Base-by-base conservation (phyloP, 371 early-diverging fungal genomes). In the Zychaea mexicana region DNA sequence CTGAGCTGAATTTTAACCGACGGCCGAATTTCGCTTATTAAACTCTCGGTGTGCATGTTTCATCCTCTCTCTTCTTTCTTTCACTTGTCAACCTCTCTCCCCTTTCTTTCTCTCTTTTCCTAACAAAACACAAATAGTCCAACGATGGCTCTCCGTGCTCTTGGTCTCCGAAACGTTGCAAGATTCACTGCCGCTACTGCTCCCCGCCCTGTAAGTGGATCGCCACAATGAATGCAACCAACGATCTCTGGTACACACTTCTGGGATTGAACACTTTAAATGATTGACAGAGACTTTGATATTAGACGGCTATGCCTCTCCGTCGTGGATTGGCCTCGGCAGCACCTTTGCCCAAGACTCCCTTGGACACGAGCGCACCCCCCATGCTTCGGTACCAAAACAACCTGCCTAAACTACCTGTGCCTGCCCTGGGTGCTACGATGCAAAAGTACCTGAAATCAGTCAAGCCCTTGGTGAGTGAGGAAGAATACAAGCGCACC, bases 391-490 rank as follows among this genome's bases (percentile, higher is more conserved):
- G 84, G 36, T 88, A 86, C 64, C 92, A 94, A 71, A 78, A 70
- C 19, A 81, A 81, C 55, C 84, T 96, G 39, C 92, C 92, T 57
- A 89, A 87, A 69, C 88, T 97, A 13, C 97, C 97, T 19, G 93
- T 98, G 22, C 98, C 98, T 24, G 83, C 88, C 36, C 85, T 98
- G 30, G 70, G 81, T 6, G 93, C 90, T 57, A 97, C 98, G 0
- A 78, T 87, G 61, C 83, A 85, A 31, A 88, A 89, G 57, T 97
- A 97, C 78, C 83, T 94, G 22, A 73, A 81, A 53, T 83, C 87
- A 5, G 92, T 95, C 32, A 84, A 83, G 60, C 94, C 98, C 27
- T 75, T 97, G 33, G 70, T 94, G 55, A 78, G 71, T 60, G 86
- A 86, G 38, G 88, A 84, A 49, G 92, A 93, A 46, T 95, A 87